Evolutionary conservation across 2,329 filamentous ascomycete genomes (phyloP).

Genomic region (Ramichloridium luteum): DNA sequence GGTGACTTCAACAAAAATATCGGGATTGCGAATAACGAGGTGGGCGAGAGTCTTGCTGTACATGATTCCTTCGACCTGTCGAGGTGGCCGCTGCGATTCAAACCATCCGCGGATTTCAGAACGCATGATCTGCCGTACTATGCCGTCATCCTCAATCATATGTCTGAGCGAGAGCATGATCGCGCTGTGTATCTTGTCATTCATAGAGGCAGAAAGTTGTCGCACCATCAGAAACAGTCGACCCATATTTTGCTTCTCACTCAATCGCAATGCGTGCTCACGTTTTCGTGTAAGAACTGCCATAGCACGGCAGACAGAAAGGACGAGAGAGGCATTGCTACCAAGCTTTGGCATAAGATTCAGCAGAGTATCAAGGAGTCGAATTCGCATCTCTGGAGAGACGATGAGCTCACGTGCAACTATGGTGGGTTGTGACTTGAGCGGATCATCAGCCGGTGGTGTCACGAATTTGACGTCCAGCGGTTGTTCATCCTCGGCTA

Average conservation of each 20-base stretch:
- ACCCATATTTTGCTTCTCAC: slow-evolving; percentile 80
- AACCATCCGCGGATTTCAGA: slow-evolving; percentile 76
- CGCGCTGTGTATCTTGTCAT: slow-evolving; percentile 59
- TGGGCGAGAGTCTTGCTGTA: slow-evolving; percentile 71
- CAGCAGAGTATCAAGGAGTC: slow-evolving; percentile 64
- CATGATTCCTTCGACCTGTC: slow-evolving; percentile 51
- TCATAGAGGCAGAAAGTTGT: slow-evolving; percentile 69
- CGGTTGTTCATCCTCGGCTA: slow-evolving; percentile 82
- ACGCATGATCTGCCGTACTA: slow-evolving; percentile 80
- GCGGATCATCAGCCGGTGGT: slow-evolving; percentile 31
- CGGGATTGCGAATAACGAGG: slow-evolving; percentile 66
- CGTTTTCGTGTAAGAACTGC: slow-evolving; percentile 78
- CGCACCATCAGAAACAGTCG: slow-evolving; percentile 91
- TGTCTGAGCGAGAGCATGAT: slow-evolving; percentile 84
- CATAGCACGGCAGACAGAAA: slow-evolving; percentile 70
- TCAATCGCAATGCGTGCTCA: slow-evolving; percentile 59
- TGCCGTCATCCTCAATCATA: slow-evolving; percentile 86
- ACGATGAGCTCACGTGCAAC: slow-evolving; percentile 51
- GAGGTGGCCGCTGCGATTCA: slow-evolving; percentile 35
- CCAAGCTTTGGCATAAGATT: slow-evolving; percentile 75
- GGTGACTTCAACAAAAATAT: slow-evolving; percentile 75
- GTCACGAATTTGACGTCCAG: slow-evolving; percentile 56
- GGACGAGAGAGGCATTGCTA: slow-evolving; percentile 73
- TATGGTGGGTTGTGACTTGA: slow-evolving; percentile 38
- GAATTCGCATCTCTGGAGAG: slow-evolving; percentile 50